These are phyloP conservation scores for Aureobasidium subglaciale DNA, from an alignment of 2,329 filamentous ascomycete genomes.

Conservation along the genomic window DNA sequence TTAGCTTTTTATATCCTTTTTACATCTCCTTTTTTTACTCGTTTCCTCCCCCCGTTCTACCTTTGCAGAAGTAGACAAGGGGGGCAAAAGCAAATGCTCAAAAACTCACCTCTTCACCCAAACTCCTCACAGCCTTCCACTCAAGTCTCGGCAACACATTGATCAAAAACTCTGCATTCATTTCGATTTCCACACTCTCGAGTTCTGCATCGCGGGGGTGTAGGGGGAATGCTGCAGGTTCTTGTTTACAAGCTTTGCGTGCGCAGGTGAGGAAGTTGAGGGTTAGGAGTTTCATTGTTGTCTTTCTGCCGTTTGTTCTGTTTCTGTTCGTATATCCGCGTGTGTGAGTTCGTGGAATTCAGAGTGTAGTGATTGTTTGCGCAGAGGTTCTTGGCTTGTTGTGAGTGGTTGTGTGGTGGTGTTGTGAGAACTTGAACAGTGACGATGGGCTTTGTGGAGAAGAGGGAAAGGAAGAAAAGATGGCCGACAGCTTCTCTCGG, in stretches of 20 bases:
- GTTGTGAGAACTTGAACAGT: too few relatives aligned
- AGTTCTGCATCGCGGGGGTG: slow-evolving; percentile 91
- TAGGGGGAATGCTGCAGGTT: slow-evolving; percentile 73
- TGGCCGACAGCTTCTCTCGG: too few relatives aligned
- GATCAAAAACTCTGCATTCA: slow-evolving; percentile 71
- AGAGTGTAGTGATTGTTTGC: too few relatives aligned
- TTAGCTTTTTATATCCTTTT: background rate
- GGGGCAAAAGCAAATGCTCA: background rate
- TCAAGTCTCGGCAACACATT: slow-evolving; percentile 85
- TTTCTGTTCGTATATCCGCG: background rate
- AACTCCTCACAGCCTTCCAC: slow-evolving; percentile 72
- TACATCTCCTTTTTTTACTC: background rate
- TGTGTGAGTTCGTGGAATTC: background rate
- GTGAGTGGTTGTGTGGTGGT: background rate
- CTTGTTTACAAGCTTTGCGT: slow-evolving; percentile 86
- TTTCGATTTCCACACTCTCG: slow-evolving; percentile 71
- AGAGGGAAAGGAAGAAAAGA: too few relatives aligned
- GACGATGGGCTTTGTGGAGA: too few relatives aligned
- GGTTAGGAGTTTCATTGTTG: slow-evolving; percentile 84
- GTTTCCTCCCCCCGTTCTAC: too few relatives aligned
- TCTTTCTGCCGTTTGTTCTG: background rate
- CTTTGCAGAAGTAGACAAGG: background rate
- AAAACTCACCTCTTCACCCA: slow-evolving; percentile 63
- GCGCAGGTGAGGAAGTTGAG: slow-evolving; percentile 97
- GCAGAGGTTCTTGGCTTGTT: too few relatives aligned